Evolutionary conservation across 2,329 filamentous ascomycete genomes (phyloP).

Genomic region (Herpotrichia juniperi): DNA sequence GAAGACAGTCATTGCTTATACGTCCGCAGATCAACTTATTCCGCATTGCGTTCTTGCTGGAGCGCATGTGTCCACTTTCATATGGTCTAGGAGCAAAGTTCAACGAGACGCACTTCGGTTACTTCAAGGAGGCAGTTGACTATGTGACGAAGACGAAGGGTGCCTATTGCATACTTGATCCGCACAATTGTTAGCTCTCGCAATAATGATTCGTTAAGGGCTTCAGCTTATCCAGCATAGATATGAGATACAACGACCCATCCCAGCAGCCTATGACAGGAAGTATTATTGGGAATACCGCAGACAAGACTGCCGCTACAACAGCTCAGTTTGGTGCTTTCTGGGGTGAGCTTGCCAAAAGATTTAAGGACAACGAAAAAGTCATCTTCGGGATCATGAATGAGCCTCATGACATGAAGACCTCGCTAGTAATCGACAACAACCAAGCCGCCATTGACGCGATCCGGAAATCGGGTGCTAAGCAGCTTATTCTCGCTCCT

Average conservation of each 20-base stretch:
- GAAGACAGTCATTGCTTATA: conserved; percentile 1
- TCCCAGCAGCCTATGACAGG: conserved; percentile 54
- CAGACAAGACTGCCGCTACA: conserved; percentile 53
- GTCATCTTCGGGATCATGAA: conserved; percentile 58
- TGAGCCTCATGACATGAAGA: conserved; percentile 57
- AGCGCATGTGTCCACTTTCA: conserved; percentile 55
- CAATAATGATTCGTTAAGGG: background rate
- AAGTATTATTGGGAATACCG: conserved; percentile 54
- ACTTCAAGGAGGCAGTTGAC: conserved; percentile 55
- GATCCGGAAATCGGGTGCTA: conserved; percentile 51
- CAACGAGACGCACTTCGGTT: conserved; percentile 56
- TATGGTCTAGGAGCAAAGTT: conserved; percentile 56
- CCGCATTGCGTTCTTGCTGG: conserved; percentile 56
- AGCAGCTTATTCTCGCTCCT: conserved; percentile 54
- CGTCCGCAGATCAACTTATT: conserved; percentile 50
- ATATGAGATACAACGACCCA: conserved; percentile 60
- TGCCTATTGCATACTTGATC: conserved; percentile 56
- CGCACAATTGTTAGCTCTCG: conserved; percentile 47
- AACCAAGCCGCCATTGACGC: conserved; percentile 55
- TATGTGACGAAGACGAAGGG: conserved; percentile 56
- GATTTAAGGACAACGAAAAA: conserved; percentile 54
- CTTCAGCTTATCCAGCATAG: background rate
- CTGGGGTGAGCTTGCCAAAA: conserved; percentile 55
- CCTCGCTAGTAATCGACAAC: conserved; percentile 51
- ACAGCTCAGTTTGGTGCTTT: conserved; percentile 56